Base-by-base conservation (phyloP, 23 red algal genomes). In the Porphyridium purpureum region DNA sequence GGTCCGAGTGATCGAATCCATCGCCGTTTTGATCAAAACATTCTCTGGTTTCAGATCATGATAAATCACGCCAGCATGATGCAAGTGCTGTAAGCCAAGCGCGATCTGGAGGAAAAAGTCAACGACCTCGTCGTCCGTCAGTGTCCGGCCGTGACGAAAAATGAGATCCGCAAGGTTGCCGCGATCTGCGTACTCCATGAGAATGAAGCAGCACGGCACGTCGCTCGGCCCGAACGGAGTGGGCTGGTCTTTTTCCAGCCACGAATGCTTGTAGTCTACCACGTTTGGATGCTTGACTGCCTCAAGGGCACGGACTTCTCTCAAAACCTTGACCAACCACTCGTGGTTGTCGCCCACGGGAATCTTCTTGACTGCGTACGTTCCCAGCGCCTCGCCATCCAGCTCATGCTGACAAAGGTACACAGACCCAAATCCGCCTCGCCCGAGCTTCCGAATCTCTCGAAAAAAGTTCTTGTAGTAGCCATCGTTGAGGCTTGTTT, bases 331-430 rank as follows among this genome's bases (percentile, higher is more conserved):
- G 17, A 44, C 38, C 17, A 44, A 44, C 38, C 38, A 44, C 38
- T 44, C 17, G 38, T 44, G 38, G 38, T 44, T 44, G 38, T 44
- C 38, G 11, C 38, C 38, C 11, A 44, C 38, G 11, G 38, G 17
- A 44, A 44, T 44, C 38, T 44, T 44, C 38, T 44, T 44, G 38
- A 44, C 38, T 17, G 38, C 38, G 17, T 44, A 44, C 38, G 17
- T 44, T 17, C 38, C 38, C 38, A 44, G 38, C 11, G 11, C 11
- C 38, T 11, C 38, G 38, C 17, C 17, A 17, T 44, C 38, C 38
- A 44, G 11, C 11, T 11, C 38, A 44, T 44, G 38, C 38, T 44
- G 38, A 17, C 38, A 44, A 11, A 44, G 17, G 17, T 11, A 44
- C 38, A 44, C 38, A 17, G 11, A 11, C 11, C 38, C 38, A 11